A percentile compares a stretch with the other conserved stretches of the same genome.
phyloP scores from a whole-genome alignment of 1,284 basidiomycete species.

The Melampsora americana region DNA sequence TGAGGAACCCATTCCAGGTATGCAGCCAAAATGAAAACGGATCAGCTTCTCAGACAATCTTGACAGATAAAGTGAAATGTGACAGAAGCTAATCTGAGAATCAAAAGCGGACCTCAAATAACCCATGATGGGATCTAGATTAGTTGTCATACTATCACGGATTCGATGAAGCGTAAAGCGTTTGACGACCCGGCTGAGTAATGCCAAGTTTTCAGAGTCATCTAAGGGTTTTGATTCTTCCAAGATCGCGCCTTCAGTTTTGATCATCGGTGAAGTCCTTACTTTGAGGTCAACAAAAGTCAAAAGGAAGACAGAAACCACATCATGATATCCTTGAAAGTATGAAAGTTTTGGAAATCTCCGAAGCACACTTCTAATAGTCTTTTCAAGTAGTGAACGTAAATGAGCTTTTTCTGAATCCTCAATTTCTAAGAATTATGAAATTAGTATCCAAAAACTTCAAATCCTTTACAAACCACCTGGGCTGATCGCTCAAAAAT shows the following conservation, averaged over 20 bases:
- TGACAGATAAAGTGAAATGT: not conserved
- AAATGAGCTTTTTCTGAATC: conserved; percentile 45
- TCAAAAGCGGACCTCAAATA: conserved; percentile 48
- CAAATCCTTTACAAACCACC: too few relatives aligned
- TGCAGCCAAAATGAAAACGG: not conserved
- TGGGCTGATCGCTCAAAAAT: too few relatives aligned
- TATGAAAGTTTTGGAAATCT: conserved; percentile 49
- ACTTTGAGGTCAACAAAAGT: conserved; percentile 12
- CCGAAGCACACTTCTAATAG: conserved; percentile 49
- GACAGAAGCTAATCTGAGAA: not conserved
- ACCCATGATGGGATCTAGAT: conserved; percentile 51
- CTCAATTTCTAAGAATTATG: conserved; percentile 45
- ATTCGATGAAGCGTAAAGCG: conserved; percentile 46
- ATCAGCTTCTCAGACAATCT: not conserved
- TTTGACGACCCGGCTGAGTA: conserved; percentile 45
- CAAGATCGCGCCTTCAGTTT: conserved; percentile 5
- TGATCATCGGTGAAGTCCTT: not conserved
- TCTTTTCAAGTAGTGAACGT: conserved; percentile 45
- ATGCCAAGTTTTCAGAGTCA: conserved; percentile 45
- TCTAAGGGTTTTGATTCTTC: conserved; percentile 46
- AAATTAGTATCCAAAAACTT: too few relatives aligned
- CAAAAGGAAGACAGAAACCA: conserved; percentile 51
- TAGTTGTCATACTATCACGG: conserved; percentile 50
- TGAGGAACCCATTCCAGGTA: not conserved
- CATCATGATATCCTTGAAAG: conserved; percentile 52